These are phyloP conservation scores for Tuctoria greenei DNA, from an alignment of 176 grass and related monocot genomes.

Conservation along the genomic window DNA sequence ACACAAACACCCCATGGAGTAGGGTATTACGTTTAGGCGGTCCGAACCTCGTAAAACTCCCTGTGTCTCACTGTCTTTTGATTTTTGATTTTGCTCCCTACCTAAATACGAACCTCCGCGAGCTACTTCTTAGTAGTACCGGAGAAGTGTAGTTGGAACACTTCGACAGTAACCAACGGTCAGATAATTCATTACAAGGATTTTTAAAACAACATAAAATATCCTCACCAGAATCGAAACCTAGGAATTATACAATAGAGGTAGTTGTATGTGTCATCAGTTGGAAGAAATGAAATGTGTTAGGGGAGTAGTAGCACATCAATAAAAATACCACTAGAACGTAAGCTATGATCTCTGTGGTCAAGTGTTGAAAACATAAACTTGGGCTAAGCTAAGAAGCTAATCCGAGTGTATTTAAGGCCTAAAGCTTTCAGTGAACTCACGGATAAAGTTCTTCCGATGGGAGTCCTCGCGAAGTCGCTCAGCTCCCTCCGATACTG, in stretches of 20 bases:
- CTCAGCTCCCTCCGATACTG: slow-evolving; percentile 78
- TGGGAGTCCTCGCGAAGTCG: slow-evolving; percentile 62
- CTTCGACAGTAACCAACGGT: background rate
- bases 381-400: background rate
- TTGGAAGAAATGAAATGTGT: slow-evolving; percentile 14
- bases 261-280: background rate
- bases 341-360: slow-evolving; percentile 2
- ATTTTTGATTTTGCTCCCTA: too few relatives aligned
- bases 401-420: background rate
- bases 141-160: too few relatives aligned
- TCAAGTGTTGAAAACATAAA: background rate
- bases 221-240: background rate
- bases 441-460: slow-evolving; percentile 68
- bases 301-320: background rate
- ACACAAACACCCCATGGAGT: too few relatives aligned
- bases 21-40: too few relatives aligned
- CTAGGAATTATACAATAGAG: background rate
- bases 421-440: slow-evolving; percentile 41
- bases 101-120: too few relatives aligned
- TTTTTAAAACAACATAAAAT: background rate
- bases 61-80: too few relatives aligned
- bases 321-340: background rate
- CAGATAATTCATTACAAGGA: background rate
- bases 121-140: too few relatives aligned
- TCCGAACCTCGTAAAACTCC: too few relatives aligned